phyloP scores from a whole-genome alignment of 176 grass and related monocot genomes.

The Aegilops umbellulata region DNA sequence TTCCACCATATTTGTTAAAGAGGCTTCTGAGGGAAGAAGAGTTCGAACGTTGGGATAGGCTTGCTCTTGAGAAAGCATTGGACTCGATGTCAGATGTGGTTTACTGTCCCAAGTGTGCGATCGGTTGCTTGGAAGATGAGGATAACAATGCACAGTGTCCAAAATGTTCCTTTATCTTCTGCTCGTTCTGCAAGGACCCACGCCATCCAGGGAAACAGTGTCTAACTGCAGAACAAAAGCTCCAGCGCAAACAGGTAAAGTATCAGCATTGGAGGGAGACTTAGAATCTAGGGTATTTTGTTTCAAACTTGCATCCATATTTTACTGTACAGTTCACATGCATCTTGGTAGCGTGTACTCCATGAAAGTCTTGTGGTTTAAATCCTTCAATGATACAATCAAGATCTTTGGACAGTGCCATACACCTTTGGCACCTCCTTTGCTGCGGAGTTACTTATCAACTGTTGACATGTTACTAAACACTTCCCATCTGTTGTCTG shows the following conservation, averaged over 20 bases:
- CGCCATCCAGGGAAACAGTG: conserved; percentile 33
- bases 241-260: not conserved
- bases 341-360: too few relatives aligned
- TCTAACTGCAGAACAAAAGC: not conserved
- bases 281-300: too few relatives aligned
- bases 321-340: too few relatives aligned
- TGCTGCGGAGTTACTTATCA: too few relatives aligned
- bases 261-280: not conserved
- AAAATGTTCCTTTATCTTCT: conserved; percentile 53
- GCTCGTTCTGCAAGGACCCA: conserved; percentile 44
- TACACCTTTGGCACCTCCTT: too few relatives aligned
- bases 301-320: too few relatives aligned
- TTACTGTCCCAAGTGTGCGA: conserved; percentile 62
- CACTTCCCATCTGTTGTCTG: too few relatives aligned
- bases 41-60: conserved; percentile 58
- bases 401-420: too few relatives aligned
- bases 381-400: too few relatives aligned
- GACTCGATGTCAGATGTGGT: conserved; percentile 55
- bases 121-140: conserved; percentile 55
- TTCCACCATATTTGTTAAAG: conserved; percentile 49
- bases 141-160: conserved; percentile 47
- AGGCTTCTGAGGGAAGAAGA: conserved; percentile 46
- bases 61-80: conserved; percentile 58
- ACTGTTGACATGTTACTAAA: too few relatives aligned
- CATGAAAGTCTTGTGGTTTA: too few relatives aligned